Percentiles rank a stretch among this genome's conserved stretches.
Evolutionary conservation across 2,329 filamentous ascomycete species (phyloP).

Genomic region (Fusarium sp.): DNA sequence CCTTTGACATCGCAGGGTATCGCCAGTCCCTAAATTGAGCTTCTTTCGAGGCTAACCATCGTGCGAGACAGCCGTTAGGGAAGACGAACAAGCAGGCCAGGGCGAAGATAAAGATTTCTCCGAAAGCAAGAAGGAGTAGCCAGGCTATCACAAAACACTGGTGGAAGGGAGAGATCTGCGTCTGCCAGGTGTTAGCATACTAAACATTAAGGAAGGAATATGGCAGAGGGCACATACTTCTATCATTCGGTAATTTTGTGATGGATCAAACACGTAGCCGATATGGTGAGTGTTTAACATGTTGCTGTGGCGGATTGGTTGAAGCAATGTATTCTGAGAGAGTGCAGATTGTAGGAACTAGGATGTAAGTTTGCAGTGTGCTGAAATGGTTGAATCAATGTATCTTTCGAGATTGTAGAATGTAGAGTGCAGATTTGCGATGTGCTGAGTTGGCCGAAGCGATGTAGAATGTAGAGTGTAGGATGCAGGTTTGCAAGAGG

Average conservation of each 20-base stretch:
- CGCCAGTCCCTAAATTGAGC: background rate
- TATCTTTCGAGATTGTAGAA: too few relatives aligned
- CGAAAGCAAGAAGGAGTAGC: too few relatives aligned
- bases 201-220: background rate
- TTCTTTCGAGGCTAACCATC: background rate
- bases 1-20: background rate
- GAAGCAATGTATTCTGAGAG: background rate
- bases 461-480: too few relatives aligned
- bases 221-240: background rate
- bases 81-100: background rate
- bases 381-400: too few relatives aligned
- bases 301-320: background rate
- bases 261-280: background rate
- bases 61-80: rapidly evolving
- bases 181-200: background rate
- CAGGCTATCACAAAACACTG: background rate
- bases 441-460: too few relatives aligned
- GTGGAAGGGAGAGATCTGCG: background rate
- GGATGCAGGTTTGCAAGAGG: background rate
- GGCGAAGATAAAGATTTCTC: too few relatives aligned
- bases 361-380: too few relatives aligned
- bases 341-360: background rate
- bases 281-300: background rate
- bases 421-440: background rate
- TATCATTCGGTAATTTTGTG: background rate